These are phyloP conservation scores for Nothopassalora personata DNA, from an alignment of 2,329 filamentous ascomycete genomes.

Conservation along the genomic window DNA sequence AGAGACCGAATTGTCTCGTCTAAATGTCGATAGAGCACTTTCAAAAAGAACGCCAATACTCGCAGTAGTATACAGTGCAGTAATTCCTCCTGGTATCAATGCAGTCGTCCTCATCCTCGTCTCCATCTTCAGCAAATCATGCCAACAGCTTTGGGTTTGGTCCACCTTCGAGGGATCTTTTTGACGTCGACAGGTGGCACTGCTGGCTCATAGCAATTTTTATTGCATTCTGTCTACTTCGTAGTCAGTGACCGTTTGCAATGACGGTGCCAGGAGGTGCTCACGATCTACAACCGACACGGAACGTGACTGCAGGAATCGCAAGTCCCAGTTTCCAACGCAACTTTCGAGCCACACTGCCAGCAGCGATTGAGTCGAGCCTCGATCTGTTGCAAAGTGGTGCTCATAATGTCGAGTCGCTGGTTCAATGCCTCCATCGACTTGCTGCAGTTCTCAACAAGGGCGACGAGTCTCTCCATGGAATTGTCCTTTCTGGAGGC, in stretches of 20 bases:
- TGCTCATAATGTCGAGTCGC: constrained; percentile 19
- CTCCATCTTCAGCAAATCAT: not conserved
- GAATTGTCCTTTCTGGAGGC: constrained; percentile 21
- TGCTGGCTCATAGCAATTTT: not conserved
- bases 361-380: constrained; percentile 17
- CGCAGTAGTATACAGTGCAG: not conserved
- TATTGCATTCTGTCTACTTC: not conserved
- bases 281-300: constrained; percentile 12
- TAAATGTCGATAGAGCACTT: not conserved
- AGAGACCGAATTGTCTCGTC: not conserved
- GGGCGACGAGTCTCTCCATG: constrained; percentile 16
- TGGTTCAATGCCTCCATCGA: constrained; percentile 19
- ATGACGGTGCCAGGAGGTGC: not conserved
- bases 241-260: not conserved
- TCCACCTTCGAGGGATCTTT: not conserved
- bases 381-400: constrained; percentile 14
- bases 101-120: not conserved
- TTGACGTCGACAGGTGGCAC: constrained; percentile 1
- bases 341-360: constrained; percentile 16
- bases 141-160: not conserved
- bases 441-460: constrained; percentile 17
- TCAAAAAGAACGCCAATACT: not conserved
- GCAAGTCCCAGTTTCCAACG: constrained; percentile 17
- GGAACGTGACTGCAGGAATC: constrained; percentile 8
- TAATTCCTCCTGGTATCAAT: not conserved